Conservation (phyloP, 306 rosid genomes). For the Begonia loranthoides region DNA sequence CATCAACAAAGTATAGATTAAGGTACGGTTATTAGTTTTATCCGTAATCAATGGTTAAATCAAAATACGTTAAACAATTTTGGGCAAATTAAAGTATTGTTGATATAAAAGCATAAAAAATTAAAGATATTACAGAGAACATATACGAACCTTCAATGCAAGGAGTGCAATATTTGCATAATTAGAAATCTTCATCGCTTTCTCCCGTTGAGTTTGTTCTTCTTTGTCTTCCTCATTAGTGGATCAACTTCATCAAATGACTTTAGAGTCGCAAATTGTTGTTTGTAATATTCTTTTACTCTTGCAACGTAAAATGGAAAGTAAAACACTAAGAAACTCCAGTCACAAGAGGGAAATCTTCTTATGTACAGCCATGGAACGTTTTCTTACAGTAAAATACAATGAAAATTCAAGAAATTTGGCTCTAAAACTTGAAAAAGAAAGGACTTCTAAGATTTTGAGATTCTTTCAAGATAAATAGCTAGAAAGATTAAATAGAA, state of each 20-base stretch:
- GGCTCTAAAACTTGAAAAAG: neutral
- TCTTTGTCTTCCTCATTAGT: constrained; percentile 12
- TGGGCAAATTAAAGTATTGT: no score
- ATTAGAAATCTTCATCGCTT: constrained; percentile 41
- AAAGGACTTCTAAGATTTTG: neutral
- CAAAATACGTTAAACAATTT: no score
- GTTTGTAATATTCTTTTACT: constrained; percentile 36
- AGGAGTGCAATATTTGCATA: constrained; percentile 33
- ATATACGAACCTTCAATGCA: constrained; percentile 24
- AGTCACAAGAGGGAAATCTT: no score
- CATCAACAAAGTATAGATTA: no score
- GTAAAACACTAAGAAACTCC: no score
- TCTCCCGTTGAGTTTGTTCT: constrained; percentile 28
- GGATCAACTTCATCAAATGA: constrained; percentile 34
- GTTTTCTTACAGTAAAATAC: no score
- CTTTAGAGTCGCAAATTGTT: constrained; percentile 29
- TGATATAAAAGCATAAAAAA: no score
- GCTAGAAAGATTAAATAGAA: no score
- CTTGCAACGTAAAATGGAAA: constrained; percentile 9
- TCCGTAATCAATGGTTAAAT: no score
- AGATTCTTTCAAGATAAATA: neutral
- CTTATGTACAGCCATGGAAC: no score
- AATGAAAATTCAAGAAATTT: neutral
- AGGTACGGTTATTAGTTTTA: no score
- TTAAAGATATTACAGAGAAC: no score